phyloP scores from a whole-genome alignment of 352 stramenopile species.

The Sclerospora graminicola region DNA sequence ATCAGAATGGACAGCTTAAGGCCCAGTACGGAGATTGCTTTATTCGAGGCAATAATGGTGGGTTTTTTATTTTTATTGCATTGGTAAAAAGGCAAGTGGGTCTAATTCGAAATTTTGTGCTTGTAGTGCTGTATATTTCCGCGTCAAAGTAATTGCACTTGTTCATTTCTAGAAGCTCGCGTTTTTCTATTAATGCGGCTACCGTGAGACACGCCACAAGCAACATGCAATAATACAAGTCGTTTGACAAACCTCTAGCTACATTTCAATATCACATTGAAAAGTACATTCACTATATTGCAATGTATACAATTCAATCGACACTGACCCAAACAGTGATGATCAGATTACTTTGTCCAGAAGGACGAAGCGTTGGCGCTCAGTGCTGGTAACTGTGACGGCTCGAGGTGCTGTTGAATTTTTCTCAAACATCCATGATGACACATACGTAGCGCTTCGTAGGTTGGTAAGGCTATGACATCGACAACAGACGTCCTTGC shows the following conservation, averaged over 20 bases:
- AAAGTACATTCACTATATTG: too few species aligned
- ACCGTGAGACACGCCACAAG: too few species aligned
- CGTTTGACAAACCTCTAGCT: too few species aligned
- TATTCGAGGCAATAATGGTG: slow-evolving; percentile 99
- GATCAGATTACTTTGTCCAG: slow-evolving; percentile 31
- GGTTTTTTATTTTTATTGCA: slow-evolving; percentile 4
- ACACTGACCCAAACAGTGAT: too few species aligned
- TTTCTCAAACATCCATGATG: slow-evolving; percentile 54
- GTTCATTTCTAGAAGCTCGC: background rate
- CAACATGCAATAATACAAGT: too few species aligned
- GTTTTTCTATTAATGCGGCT: too few species aligned
- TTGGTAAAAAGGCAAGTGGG: background rate
- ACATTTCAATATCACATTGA: too few species aligned
- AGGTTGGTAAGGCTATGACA: slow-evolving; percentile 12
- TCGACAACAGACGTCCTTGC: background rate
- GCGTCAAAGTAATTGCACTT: slow-evolving; percentile 52
- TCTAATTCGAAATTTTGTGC: background rate
- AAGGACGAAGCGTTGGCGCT: slow-evolving; percentile 47
- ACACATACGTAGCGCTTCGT: slow-evolving; percentile 51
- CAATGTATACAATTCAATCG: too few species aligned
- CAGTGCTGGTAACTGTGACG: slow-evolving; percentile 31
- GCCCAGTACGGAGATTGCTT: slow-evolving; percentile 99
- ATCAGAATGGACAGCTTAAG: slow-evolving; percentile 98
- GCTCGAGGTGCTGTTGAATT: slow-evolving; percentile 26
- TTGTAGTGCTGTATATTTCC: slow-evolving; percentile 75